phyloP scores from a whole-genome alignment of 2,329 filamentous ascomycete genomes.

The Thelonectria rubi region DNA sequence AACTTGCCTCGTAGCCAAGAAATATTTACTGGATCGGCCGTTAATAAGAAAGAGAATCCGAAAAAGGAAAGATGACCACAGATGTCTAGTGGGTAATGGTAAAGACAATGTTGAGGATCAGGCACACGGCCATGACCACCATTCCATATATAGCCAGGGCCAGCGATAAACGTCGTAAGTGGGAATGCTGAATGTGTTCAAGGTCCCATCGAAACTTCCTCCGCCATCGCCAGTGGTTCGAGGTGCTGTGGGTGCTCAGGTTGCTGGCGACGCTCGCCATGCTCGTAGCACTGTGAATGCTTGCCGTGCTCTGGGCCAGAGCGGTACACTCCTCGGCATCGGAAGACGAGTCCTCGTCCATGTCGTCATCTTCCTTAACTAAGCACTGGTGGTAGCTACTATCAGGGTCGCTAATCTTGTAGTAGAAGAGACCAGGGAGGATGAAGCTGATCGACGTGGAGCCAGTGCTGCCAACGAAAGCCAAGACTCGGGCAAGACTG shows the following conservation, averaged over 20 bases:
- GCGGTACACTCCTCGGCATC: constrained; percentile 60
- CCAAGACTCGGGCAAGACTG: constrained; percentile 88
- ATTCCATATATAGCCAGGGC: constrained; percentile 83
- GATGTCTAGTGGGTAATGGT: constrained; percentile 60
- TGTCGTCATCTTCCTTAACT: constrained; percentile 90
- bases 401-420: constrained; percentile 94
- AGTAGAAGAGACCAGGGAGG: constrained; percentile 94
- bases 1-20: constrained; percentile 35
- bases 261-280: constrained; percentile 48
- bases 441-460: constrained; percentile 98
- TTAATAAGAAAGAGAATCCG: constrained; percentile 17
- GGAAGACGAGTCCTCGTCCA: constrained; percentile 63
- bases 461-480: constrained; percentile 94
- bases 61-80: not conserved
- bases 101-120: constrained; percentile 87
- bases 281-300: constrained; percentile 54
- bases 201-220: constrained; percentile 68
- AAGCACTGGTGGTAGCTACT: constrained; percentile 86
- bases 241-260: constrained; percentile 38
- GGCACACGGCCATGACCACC: constrained; percentile 87
- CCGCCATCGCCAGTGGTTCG: constrained; percentile 59
- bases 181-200: constrained; percentile 69
- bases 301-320: constrained; percentile 56
- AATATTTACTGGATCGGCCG: constrained; percentile 28
- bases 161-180: constrained; percentile 77